A percentile compares a stretch with the other conserved stretches of the same genome.
Conservation (phyloP, 2,329 filamentous ascomycete genomes). For the Xylaria multiplex region DNA sequence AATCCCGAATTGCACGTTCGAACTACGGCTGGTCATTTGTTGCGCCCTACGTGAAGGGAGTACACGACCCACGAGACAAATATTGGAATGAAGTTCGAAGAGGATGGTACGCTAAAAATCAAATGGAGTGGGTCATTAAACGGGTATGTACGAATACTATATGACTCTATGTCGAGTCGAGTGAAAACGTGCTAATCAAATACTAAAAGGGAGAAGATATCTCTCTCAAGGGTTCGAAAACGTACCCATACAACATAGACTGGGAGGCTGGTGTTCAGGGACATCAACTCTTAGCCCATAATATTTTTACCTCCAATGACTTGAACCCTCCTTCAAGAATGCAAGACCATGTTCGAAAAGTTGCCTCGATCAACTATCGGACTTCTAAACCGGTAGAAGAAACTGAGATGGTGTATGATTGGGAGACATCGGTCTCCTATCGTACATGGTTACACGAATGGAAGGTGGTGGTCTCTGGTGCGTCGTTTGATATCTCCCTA, state of each 20-base stretch:
- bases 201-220: constrained; percentile 24
- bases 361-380: neutral
- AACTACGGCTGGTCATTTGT: constrained; percentile 10
- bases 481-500: constrained; percentile 17
- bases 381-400: neutral
- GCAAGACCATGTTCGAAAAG: neutral
- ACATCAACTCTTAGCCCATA: neutral
- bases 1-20: constrained; percentile 20
- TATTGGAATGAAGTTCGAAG: neutral
- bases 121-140: constrained; percentile 23
- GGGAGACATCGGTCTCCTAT: neutral
- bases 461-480: constrained; percentile 22
- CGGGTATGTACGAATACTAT: constrained; percentile 3
- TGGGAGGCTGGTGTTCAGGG: too few species aligned
- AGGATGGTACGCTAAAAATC: neutral
- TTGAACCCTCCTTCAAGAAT: constrained; percentile 16
- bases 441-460: neutral
- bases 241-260: neutral
- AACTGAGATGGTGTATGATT: rapidly evolving
- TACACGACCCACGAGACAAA: constrained; percentile 21
- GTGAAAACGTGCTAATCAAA: neutral
- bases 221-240: neutral
- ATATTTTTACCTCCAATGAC: constrained; percentile 6
- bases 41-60: neutral
- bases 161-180: neutral